phyloP scores from a whole-genome alignment of 2,329 filamentous ascomycete genomes.

The Monosporascus ibericus region DNA sequence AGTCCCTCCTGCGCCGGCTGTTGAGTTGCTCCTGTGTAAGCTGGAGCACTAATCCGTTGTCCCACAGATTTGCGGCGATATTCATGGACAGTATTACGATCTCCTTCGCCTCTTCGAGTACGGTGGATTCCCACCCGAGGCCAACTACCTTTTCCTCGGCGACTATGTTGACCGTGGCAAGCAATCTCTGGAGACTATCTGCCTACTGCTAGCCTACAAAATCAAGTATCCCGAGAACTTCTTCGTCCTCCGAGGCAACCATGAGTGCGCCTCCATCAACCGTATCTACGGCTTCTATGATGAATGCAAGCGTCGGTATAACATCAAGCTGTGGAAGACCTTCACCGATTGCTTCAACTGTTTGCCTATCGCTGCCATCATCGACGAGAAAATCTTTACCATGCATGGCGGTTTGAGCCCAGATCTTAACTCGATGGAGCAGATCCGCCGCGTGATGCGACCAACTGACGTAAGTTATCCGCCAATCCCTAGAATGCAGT shows the following conservation, averaged over 20 bases:
- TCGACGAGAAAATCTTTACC: slow-evolving; percentile 99
- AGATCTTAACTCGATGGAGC: slow-evolving; percentile 98
- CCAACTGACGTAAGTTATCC: slow-evolving; percentile 85
- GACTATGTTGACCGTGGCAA: slow-evolving; percentile 99
- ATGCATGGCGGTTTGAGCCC: slow-evolving; percentile 98
- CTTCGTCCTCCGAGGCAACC: slow-evolving; percentile 96
- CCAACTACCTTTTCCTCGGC: slow-evolving; percentile 98
- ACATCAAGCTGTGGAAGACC: slow-evolving; percentile 99
- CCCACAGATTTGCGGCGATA: slow-evolving; percentile 90
- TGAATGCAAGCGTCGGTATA: slow-evolving; percentile 98
- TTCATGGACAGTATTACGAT: slow-evolving; percentile 99
- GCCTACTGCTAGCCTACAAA: slow-evolving; percentile 94
- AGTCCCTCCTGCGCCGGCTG: slow-evolving; percentile 1
- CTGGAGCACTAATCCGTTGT: slow-evolving; percentile 3
- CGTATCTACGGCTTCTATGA: slow-evolving; percentile 99
- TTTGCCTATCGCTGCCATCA: slow-evolving; percentile 94
- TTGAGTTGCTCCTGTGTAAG: not conserved
- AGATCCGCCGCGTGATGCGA: slow-evolving; percentile 97
- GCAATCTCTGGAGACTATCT: slow-evolving; percentile 98
- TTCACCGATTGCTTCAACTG: slow-evolving; percentile 99
- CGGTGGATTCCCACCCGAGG: slow-evolving; percentile 94
- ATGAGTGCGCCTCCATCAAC: slow-evolving; percentile 98
- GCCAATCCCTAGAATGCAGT: slow-evolving; percentile 4
- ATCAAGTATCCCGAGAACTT: slow-evolving; percentile 99
- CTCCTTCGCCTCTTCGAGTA: slow-evolving; percentile 96